Evolutionary conservation across 2,329 filamentous ascomycete species (phyloP), one percentile per base, ranked within the genome.

Genomic region (Colletotrichum australisinense): DNA sequence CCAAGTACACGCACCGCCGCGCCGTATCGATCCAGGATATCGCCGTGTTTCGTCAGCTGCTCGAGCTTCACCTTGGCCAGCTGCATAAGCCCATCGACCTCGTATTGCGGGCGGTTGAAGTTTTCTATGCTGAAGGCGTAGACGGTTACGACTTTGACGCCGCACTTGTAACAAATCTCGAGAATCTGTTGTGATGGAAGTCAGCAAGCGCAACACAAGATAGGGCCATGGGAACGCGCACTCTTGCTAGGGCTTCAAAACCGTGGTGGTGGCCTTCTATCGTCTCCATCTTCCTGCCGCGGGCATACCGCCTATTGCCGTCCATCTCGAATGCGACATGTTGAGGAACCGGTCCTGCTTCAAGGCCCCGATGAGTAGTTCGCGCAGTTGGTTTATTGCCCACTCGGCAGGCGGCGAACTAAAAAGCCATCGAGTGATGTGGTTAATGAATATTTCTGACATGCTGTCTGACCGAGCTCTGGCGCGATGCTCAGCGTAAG

Each of bases 291-390:
- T 96, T 92, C 84, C 97, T 95, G 75, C 89, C 93, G 74, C 94
- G 90, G 16, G 97, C 97, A 85, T 97, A 99, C 58, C 97, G 93
- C 79, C 97, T 88, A 84, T 99, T 99, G 69, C 97, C 97, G 82
- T 99, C 97, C 97, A 99, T 99, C 78, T 98, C 96, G 80, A 99
- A 99, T n/a, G 97, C 97, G 74, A 99, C 91, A 90, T 99, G 97
- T 79, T 95, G 92, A 11, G 97, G 97, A 68, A 99, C 93, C 2
- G 95, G 95, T 0, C 97, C 97, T 98, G 96, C 80, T 93, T 93
- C 67, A 98, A 85, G 63, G 95, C 93, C 67, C 95, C 94, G 77
- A 99, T 97, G 75, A 98, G 88, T 63, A 98, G 86, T 81, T 97
- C 94, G 75, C 95, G 92, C 24, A 97, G 84, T 78, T 93, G 91